These are phyloP conservation scores for Ascochyta koolunga DNA, from an alignment of 2,329 filamentous ascomycete genomes.

Conservation along the genomic window DNA sequence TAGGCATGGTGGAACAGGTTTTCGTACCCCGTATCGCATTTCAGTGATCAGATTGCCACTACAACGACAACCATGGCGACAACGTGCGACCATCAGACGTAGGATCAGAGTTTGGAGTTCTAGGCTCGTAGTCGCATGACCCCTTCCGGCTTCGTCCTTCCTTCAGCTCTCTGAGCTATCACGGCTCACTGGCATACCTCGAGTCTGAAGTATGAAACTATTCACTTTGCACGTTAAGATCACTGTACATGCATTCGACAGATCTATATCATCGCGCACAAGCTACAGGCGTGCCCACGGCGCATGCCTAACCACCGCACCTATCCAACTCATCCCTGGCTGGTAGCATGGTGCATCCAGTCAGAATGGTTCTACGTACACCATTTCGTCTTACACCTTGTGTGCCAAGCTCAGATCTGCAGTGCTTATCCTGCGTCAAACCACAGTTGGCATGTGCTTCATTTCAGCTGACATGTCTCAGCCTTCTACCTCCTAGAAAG, in stretches of 20 bases:
- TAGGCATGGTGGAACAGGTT: background rate
- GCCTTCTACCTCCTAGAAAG: background rate
- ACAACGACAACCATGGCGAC: background rate
- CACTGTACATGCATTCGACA: background rate
- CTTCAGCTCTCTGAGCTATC: background rate
- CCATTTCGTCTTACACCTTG: background rate
- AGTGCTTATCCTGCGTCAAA: slow-evolving; percentile 13
- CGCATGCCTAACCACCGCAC: background rate
- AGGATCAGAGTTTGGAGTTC: background rate
- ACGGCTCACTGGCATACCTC: background rate
- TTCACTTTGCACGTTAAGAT: too few relatives aligned
- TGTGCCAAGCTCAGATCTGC: slow-evolving; percentile 10
- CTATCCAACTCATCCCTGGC: background rate
- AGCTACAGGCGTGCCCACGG: background rate
- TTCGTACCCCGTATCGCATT: slow-evolving; percentile 9
- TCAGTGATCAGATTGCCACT: background rate
- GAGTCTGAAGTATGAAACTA: too few relatives aligned
- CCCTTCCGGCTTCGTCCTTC: background rate
- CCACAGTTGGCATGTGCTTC: slow-evolving; percentile 4
- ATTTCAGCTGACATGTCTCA: background rate
- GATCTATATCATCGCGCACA: too few relatives aligned
- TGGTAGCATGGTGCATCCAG: background rate
- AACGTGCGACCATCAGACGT: background rate
- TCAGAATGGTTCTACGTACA: background rate
- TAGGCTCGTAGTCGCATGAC: background rate